Base-by-base conservation (phyloP, 352 stramenopile species). In the Phytophthora palmivora region DNA sequence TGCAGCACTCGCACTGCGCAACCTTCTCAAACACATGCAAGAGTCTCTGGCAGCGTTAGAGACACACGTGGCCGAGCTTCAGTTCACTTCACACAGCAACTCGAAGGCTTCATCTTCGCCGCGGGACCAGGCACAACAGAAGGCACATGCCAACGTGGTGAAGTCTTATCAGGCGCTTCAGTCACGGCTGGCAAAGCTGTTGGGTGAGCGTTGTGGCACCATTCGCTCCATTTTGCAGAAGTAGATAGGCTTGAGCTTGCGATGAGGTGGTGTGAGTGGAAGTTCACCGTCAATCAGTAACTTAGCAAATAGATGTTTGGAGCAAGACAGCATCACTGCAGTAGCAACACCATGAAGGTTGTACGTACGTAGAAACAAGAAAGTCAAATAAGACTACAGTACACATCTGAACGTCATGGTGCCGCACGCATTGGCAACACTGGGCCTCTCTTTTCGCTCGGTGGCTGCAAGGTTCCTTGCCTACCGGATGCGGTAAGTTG, bases 21-120 rank as follows among this genome's bases (percentile, higher is more conserved):
- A 67, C 18, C 52, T 86, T 14, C 64, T 93, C 24, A 91, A 91
- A 65, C 71, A 72, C 47, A 77, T 89, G 50, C 79, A 88, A 24
- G 82, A 93, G 44, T 49, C 62, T 3, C 55, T 89, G 28, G 32
- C 37, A 18, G 43, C 61, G 0, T 70, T 92, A 19, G 73, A 85
- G 46, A 53, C 55, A 2, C 63, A 78, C 28, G 56, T 89, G 34
- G 44, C 63, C 7, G 42, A 65, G 2, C 54, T 89, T 16, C 36
- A 67, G 22, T 68, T 87, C 18, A 48, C 30, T 0, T 46, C 24
- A 15, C 58, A 14, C 3, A 55, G 5, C 7, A 15, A n/a, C 24
- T 59, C 45, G 10, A 48, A 61, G 7, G 28, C 16, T 44, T 39
- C 18, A 24, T 53, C 22, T 32, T 41, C 21, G 28, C 16, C 15